Evolutionary conservation across 805 yeast genomes (phyloP).

Genomic region (Barnettozyma sucrosica): DNA sequence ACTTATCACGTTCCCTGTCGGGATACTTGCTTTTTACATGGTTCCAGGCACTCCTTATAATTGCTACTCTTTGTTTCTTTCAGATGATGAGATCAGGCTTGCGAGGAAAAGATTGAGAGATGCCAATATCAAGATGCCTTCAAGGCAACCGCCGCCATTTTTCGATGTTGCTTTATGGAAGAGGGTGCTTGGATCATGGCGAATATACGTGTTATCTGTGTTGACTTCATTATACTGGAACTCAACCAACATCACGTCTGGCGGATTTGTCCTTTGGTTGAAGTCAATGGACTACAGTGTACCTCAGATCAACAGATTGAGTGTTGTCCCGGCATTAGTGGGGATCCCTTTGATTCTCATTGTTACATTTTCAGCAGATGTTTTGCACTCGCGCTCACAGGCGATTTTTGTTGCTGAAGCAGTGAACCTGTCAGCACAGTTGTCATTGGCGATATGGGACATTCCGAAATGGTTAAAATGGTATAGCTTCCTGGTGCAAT

Average conservation of each 20-base stretch:
- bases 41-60: slow-evolving; percentile 64
- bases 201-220: slow-evolving; percentile 40
- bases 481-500: slow-evolving; percentile 35
- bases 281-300: slow-evolving; percentile 33
- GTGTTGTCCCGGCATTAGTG: slow-evolving; percentile 36
- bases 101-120: slow-evolving; percentile 40
- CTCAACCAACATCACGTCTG: slow-evolving; percentile 40
- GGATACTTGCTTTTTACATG: slow-evolving; percentile 46
- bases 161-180: slow-evolving; percentile 47
- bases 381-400: slow-evolving; percentile 36
- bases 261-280: slow-evolving; percentile 40
- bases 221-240: slow-evolving; percentile 53
- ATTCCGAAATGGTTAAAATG: slow-evolving; percentile 45
- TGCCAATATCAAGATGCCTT: slow-evolving; percentile 28
- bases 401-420: slow-evolving; percentile 39
- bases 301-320: slow-evolving; percentile 33
- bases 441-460: slow-evolving; percentile 44
- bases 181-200: slow-evolving; percentile 48
- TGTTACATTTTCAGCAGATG: slow-evolving; percentile 22
- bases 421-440: slow-evolving; percentile 40
- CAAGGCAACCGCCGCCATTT: slow-evolving; percentile 24
- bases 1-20: slow-evolving; percentile 52
- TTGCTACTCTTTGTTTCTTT: slow-evolving; percentile 45
- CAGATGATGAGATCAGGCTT: slow-evolving; percentile 51
- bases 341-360: slow-evolving; percentile 2